phyloP scores from a whole-genome alignment of 805 yeast genomes.

The Yamadazyma tumulicola region DNA sequence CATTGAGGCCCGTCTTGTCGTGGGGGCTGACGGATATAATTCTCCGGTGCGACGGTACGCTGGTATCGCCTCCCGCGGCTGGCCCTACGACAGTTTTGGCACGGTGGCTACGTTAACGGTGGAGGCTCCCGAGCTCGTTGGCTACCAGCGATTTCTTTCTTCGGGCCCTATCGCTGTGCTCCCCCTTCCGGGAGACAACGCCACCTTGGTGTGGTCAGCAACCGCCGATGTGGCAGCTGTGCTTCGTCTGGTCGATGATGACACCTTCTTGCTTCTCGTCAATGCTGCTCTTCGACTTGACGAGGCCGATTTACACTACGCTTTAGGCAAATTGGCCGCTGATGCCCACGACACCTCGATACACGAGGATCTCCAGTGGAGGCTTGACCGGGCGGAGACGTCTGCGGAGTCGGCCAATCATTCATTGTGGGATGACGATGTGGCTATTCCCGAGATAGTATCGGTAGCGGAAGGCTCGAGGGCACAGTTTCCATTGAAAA shows the following conservation, averaged over 20 bases:
- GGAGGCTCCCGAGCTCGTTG: slow-evolving; percentile 64
- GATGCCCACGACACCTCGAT: slow-evolving; percentile 46
- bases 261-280: slow-evolving; percentile 62
- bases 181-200: slow-evolving; percentile 81
- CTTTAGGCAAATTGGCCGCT: slow-evolving; percentile 44
- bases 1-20: slow-evolving; percentile 66
- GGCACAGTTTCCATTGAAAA: slow-evolving; percentile 83
- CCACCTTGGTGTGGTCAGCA: slow-evolving; percentile 93
- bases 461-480: slow-evolving; percentile 61
- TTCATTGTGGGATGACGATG: slow-evolving; percentile 35
- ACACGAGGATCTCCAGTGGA: slow-evolving; percentile 69
- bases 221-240: slow-evolving; percentile 70
- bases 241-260: slow-evolving; percentile 55
- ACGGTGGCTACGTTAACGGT: slow-evolving; percentile 86
- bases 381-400: slow-evolving; percentile 32
- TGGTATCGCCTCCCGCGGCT: slow-evolving; percentile 81
- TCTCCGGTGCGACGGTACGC: slow-evolving; percentile 88
- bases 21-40: slow-evolving; percentile 95
- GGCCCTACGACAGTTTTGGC: slow-evolving; percentile 86
- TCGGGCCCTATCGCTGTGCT: slow-evolving; percentile 92
- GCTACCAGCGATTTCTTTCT: slow-evolving; percentile 89
- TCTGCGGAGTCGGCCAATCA: slow-evolving; percentile 8
- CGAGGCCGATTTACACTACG: slow-evolving; percentile 69
- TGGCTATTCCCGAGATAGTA: slow-evolving; percentile 64
- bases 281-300: slow-evolving; percentile 86